These are phyloP conservation scores for Cucurbita moschata DNA, from an alignment of 306 rosid species.

Conservation along the genomic window DNA sequence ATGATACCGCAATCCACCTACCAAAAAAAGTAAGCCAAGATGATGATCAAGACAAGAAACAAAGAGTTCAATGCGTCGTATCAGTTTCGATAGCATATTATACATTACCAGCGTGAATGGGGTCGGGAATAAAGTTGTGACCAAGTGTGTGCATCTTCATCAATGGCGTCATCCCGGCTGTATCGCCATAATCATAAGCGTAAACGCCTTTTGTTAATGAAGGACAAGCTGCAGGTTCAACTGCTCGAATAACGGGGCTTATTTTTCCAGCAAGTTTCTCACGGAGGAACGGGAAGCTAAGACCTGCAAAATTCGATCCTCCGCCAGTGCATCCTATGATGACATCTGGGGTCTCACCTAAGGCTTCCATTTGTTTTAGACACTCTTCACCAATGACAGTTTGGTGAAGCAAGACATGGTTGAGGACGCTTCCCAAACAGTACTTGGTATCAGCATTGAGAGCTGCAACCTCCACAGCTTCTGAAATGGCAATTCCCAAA, in stretches of 20 bases:
- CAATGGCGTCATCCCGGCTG: slow-evolving; percentile 86
- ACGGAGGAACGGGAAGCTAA: slow-evolving; percentile 73
- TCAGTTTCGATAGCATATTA: not conserved
- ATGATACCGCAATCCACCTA: slow-evolving; percentile 96
- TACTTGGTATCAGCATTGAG: slow-evolving; percentile 58
- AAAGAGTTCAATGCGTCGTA: not conserved
- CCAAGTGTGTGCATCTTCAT: slow-evolving; percentile 99
- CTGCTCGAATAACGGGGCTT: slow-evolving; percentile 73
- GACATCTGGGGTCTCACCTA: slow-evolving; percentile 81
- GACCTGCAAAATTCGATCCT: slow-evolving; percentile 91
- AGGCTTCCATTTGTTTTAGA: slow-evolving; percentile 75
- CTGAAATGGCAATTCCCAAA: slow-evolving; percentile 91
- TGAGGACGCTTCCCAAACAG: slow-evolving; percentile 87
- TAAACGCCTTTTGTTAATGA: slow-evolving; percentile 81
- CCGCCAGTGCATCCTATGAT: slow-evolving; percentile 93
- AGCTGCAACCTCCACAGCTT: slow-evolving; percentile 83
- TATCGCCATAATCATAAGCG: slow-evolving; percentile 75
- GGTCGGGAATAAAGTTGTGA: slow-evolving; percentile 82
- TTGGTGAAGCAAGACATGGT: slow-evolving; percentile 86
- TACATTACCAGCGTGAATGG: slow-evolving; percentile 62
- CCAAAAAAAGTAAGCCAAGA: not conserved
- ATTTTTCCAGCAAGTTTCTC: slow-evolving; percentile 71
- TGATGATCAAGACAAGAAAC: not conserved
- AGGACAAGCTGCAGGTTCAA: slow-evolving; percentile 87
- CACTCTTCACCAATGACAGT: slow-evolving; percentile 90